Base-by-base conservation (phyloP, 2,329 filamentous ascomycete genomes). In the Penicillium corylophilum region DNA sequence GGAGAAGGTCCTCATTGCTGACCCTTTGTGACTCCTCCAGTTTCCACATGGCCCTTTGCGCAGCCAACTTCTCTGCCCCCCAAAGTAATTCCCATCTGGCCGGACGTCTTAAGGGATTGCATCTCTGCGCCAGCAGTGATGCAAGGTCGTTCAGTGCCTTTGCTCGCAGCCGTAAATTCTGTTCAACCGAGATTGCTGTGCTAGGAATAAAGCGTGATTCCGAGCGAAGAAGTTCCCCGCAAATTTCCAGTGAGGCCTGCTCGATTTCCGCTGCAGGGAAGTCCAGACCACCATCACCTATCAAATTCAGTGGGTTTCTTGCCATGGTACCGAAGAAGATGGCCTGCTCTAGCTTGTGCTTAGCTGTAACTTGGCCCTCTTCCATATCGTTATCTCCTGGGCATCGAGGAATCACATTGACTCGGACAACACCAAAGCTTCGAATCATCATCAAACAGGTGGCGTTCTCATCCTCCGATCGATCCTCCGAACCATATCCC, bases 301-400 rank as follows among this genome's bases (percentile, higher is more conserved):
- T 83, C 63, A 99, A 90, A 55, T 91, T 85, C n/a, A 99, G 74
- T n/a, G 93, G 88, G 63, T 91, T 97, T 64, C 89, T 85, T 55
- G 86, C 81, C 66, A 89, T 85, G 43, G 84, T 84, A 2, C 92
- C 92, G 67, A 90, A 97, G 73, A 96, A 97, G 1, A 97, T 88
- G 2, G 92, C 92, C 73, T 99, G 92, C 66, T 96, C 90, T 36
- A 99, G 80, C 72, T 94, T 96, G 72, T 85, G 89, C 72, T 90
- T 94, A 6, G 90, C 88, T 1, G 89, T 92, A 15, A 95, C 82
- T 59, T 74, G 75, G 13, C 58, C 57, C 51, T 69, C 67, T 39
- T 75, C 74, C 41, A 69, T 62, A 8, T 68, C 84, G 23, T 87
- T 76, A 15, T 82, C 77, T 23, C 60, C 60, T 28, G 64, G 56